Conservation (phyloP, 1,284 basidiomycete species). For the Cystobasidium slooffiae region DNA sequence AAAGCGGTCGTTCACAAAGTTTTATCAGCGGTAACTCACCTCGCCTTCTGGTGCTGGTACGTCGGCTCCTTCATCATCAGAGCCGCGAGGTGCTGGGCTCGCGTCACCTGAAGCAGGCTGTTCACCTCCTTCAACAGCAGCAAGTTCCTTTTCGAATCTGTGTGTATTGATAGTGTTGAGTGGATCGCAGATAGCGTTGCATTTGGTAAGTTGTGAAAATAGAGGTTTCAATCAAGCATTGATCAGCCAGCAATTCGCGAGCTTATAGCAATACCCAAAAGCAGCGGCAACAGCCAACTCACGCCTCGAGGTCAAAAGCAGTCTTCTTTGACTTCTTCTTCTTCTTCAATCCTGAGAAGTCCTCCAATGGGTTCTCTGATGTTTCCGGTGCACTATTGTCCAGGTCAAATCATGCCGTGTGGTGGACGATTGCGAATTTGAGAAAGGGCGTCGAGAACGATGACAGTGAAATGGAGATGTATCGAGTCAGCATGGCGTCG, state of each 20-base stretch:
- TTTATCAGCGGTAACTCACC: slow-evolving; percentile 8
- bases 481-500: background rate
- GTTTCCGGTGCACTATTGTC: slow-evolving; percentile 6
- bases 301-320: slow-evolving; percentile 67
- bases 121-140: slow-evolving; percentile 58
- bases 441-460: background rate
- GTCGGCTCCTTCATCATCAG: slow-evolving; percentile 52
- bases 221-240: background rate
- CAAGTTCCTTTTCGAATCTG: slow-evolving; percentile 78
- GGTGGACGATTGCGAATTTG: slow-evolving; percentile 12
- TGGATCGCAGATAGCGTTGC: background rate
- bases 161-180: background rate
- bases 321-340: slow-evolving; percentile 63
- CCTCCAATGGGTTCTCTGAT: slow-evolving; percentile 56
- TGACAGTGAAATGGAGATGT: background rate
- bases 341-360: slow-evolving; percentile 60
- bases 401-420: no score
- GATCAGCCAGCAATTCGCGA: slow-evolving; percentile 3
- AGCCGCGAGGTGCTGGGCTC: slow-evolving; percentile 19
- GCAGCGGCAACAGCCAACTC: background rate
- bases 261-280: background rate
- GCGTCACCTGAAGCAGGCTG: slow-evolving; percentile 30
- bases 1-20: background rate
- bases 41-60: slow-evolving; percentile 58
- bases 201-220: background rate